Conservation (phyloP, 768 basidiomycete genomes). For the Agrocybe pediades region DNA sequence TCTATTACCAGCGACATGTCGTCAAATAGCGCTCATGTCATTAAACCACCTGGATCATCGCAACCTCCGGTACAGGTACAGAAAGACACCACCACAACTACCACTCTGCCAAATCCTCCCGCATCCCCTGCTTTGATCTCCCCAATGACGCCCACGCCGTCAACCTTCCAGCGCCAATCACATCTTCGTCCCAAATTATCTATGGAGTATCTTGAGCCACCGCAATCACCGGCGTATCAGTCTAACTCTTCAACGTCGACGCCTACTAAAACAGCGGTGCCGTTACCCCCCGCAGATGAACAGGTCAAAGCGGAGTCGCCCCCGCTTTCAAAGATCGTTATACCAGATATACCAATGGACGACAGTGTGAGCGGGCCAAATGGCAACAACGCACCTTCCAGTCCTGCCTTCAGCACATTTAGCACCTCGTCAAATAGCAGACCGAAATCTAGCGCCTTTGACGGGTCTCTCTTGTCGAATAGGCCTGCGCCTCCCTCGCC, state of each 20-base stretch:
- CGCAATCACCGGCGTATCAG: conserved; percentile 16
- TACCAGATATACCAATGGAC: conserved; percentile 13
- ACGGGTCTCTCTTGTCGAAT: conserved; percentile 30
- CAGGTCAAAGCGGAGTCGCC: background rate
- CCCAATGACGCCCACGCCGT: conserved; percentile 27
- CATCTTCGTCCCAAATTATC: conserved; percentile 6
- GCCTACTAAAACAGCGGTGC: conserved; percentile 21
- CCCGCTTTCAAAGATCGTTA: conserved; percentile 13
- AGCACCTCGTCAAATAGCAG: conserved; percentile 6
- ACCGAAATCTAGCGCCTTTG: conserved; percentile 6
- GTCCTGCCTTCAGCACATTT: conserved; percentile 17
- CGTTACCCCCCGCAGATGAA: conserved; percentile 14
- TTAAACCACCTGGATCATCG: conserved; percentile 4
- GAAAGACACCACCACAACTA: background rate
- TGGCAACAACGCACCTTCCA: conserved; percentile 6
- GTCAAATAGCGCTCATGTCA: conserved; percentile 2
- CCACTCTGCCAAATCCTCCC: conserved; percentile 10
- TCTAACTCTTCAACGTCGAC: conserved; percentile 32
- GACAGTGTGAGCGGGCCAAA: background rate
- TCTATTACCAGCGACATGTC: conserved; percentile 4
- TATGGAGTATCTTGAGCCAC: conserved; percentile 17
- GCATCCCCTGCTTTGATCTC: conserved; percentile 17
- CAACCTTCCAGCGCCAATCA: conserved; percentile 22
- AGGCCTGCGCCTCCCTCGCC: conserved; percentile 68
- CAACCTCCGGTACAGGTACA: conserved; percentile 10